Evolutionary conservation across 192 early-diverging fungal genomes (phyloP).

Genomic region (Podila horticola): DNA sequence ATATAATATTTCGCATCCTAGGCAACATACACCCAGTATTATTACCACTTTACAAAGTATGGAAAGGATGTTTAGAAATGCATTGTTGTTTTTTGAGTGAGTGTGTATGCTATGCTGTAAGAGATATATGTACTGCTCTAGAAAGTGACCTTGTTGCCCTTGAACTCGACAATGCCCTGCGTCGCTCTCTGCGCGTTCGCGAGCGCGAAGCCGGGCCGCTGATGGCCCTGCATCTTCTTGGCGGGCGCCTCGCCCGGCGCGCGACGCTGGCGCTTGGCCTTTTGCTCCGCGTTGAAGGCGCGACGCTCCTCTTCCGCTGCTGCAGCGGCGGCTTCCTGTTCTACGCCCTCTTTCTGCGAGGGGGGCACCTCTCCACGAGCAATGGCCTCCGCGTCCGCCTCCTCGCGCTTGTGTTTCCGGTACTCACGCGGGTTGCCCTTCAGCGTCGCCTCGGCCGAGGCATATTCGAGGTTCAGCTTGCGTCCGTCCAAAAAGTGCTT

Average conservation of each 20-base stretch:
- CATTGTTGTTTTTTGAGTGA: background rate
- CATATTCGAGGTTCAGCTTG: slow-evolving; percentile 73
- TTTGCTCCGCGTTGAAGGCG: slow-evolving; percentile 32
- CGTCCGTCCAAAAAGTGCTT: slow-evolving; percentile 66
- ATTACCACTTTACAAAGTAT: too few relatives aligned
- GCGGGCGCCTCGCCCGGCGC: slow-evolving; percentile 30
- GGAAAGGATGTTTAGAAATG: too few relatives aligned
- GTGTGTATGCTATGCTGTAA: background rate
- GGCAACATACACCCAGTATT: too few relatives aligned
- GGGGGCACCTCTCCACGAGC: slow-evolving; percentile 31
- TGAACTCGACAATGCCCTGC: slow-evolving; percentile 64
- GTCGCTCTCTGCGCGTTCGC: slow-evolving; percentile 56
- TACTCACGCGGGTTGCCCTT: slow-evolving; percentile 73
- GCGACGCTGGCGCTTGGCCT: slow-evolving; percentile 42
- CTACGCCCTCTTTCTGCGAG: slow-evolving; percentile 8
- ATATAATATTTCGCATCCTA: too few relatives aligned
- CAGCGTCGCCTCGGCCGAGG: slow-evolving; percentile 70
- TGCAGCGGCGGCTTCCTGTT: slow-evolving; percentile 10
- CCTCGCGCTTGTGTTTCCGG: slow-evolving; percentile 54
- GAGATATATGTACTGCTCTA: slow-evolving; percentile 14
- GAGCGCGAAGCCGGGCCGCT: slow-evolving; percentile 57
- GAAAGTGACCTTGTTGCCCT: slow-evolving; percentile 77
- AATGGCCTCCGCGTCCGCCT: slow-evolving; percentile 39
- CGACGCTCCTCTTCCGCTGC: slow-evolving; percentile 16
- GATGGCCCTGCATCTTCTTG: slow-evolving; percentile 51